Percentiles rank a stretch among this genome's conserved stretches.
phyloP scores from a whole-genome alignment of 805 yeast species.

The Schwanniomyces pseudopolymorphus region DNA sequence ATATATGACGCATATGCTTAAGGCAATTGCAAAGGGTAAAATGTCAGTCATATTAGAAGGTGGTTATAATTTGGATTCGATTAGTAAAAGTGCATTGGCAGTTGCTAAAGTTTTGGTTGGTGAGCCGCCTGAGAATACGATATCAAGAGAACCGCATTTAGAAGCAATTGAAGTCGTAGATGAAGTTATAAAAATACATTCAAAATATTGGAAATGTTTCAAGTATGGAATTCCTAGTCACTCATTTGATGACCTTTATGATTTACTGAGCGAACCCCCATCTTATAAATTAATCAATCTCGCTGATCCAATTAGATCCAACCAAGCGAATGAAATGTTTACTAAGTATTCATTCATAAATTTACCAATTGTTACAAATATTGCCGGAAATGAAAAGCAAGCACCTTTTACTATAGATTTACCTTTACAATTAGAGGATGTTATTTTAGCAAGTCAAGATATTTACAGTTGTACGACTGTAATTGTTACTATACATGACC shows the following conservation, averaged over 20 bases:
- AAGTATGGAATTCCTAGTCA: conserved; percentile 58
- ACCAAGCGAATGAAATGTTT: conserved; percentile 61
- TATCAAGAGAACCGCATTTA: conserved; percentile 62
- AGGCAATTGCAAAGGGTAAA: conserved; percentile 84
- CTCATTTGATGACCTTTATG: conserved; percentile 40
- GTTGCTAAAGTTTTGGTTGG: conserved; percentile 91
- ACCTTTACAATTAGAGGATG: conserved; percentile 58
- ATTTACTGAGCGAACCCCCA: conserved; percentile 24
- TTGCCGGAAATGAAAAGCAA: conserved; percentile 18
- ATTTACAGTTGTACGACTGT: conserved; percentile 64
- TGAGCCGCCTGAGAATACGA: conserved; percentile 86
- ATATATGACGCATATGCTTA: conserved; percentile 90
- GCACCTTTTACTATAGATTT: conserved; percentile 34
- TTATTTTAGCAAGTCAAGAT: conserved; percentile 68
- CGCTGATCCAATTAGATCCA: conserved; percentile 72
- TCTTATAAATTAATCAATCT: conserved; percentile 47
- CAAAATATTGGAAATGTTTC: conserved; percentile 85
- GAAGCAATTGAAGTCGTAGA: conserved; percentile 80
- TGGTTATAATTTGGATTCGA: conserved; percentile 91
- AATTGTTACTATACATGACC: conserved; percentile 78
- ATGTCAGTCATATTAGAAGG: conserved; percentile 92
- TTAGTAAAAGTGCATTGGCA: conserved; percentile 85
- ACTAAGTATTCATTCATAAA: conserved; percentile 57
- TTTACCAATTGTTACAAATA: conserved; percentile 55
- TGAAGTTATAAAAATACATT: conserved; percentile 76